Evolutionary conservation across 306 rosid species (phyloP), one percentile per base, ranked within the genome.

Genomic region (Cicer arietinum): DNA sequence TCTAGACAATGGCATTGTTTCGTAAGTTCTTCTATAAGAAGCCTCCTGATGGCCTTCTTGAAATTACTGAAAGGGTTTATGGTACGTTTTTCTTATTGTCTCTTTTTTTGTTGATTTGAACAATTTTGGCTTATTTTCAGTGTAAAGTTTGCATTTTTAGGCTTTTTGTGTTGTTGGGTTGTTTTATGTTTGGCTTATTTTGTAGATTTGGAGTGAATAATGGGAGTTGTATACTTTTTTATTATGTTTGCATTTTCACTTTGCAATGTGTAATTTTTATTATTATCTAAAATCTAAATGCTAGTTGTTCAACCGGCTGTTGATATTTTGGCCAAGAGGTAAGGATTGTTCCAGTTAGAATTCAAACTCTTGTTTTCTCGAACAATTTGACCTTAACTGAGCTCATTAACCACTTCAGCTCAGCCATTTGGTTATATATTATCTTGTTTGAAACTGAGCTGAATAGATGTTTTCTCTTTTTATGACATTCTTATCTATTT

Each of bases 1-100:
- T 83, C 62, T 68, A 68, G 46, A 73, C 80, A 94, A 95, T 95
- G 98, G 97, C 97, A 59, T 78, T 95, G 78, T 95, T 95, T 65
- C 81, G 97, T 18, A 92, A 92, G 87, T 90, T 95, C 90, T 95
- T 95, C 60, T 92, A 86, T 67, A 87, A 91, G 87, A 95, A 95
- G 84, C 99, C 99, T 7, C 99, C 99, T 17, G 98, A 95, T 20
- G 99, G 99, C 81, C 96, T 92, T 62, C 66, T 92, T 45, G 99
- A 95, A 89, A 95, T 95, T 82, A 85, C 91, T 80, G 99, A 89
- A 77, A 88, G 92, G 85, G 97, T 95, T 85, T 95, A 90, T 85
- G 98, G 99, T 95, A 89, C 41, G 95, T 61, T 30, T 61, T 69
- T 78, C 61, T 57, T 22, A 5, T 75, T 45, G 68, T 79, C 81